Percentiles rank a stretch among this genome's conserved stretches.
Conservation (phyloP, 2,329 filamentous ascomycete genomes). For the Neonectria hederae region DNA sequence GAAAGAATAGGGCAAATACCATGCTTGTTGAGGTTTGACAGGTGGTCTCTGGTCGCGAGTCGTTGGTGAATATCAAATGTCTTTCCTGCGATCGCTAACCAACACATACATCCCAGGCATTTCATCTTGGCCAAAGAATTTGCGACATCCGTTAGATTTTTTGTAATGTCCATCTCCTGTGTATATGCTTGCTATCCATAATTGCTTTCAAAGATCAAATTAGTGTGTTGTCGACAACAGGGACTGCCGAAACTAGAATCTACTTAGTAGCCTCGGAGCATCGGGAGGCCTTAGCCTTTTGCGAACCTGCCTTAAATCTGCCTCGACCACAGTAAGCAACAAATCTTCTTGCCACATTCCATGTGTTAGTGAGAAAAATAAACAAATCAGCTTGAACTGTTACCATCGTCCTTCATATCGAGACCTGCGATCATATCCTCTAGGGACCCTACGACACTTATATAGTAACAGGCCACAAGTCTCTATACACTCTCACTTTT, state of each 20-base stretch:
- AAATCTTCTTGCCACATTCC: background rate
- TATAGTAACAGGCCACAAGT: no score
- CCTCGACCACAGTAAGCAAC: background rate
- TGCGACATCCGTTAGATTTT: background rate
- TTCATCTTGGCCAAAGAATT: background rate
- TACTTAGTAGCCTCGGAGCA: background rate
- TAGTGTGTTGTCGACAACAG: background rate
- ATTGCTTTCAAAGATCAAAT: background rate
- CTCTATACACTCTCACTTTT: no score
- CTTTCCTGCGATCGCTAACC: background rate
- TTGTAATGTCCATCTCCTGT: background rate
- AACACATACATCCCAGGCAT: background rate
- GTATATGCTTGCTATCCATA: background rate
- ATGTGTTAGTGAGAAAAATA: background rate
- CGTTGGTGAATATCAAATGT: conserved; percentile 37
- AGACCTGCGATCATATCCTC: background rate
- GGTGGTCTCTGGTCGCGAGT: conserved; percentile 5
- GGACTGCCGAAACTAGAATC: no score
- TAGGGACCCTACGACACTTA: background rate
- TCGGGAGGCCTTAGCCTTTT: background rate
- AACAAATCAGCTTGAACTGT: background rate
- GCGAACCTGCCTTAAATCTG: background rate
- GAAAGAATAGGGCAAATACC: conserved; percentile 37
- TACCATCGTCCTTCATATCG: background rate
- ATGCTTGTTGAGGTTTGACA: conserved; percentile 31